Base-by-base conservation (phyloP, 345 rosid genomes). In the Citrus sinensis region DNA sequence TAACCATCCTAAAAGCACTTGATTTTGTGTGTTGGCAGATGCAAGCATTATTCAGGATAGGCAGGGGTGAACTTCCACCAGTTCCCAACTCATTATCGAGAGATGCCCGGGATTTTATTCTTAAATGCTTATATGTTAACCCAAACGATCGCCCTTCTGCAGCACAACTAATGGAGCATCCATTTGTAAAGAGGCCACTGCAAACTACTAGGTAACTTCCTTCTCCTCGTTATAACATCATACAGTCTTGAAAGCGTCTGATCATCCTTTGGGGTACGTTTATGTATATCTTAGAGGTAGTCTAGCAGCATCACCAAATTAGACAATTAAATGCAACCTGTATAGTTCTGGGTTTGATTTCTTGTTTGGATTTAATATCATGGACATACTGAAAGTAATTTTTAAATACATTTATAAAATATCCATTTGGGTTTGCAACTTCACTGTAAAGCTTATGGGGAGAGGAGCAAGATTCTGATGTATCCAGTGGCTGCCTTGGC, bases 131-230 rank as follows among this genome's bases (percentile, higher is more conserved):
- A 39, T 88, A 81, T 78, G 97, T 90, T 54, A 84, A 93, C 80
- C 97, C 97, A 0, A 63, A 77, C 70, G 69, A 79, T 59, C 94
- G 94, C 49, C 97, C 97, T 75, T 82, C 91, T 68, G 95, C 98
- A 27, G 87, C 84, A 46, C 83, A 83, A 74, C 89, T 95, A 61
- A 82, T 95, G 73, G 80, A 87, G 56, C 98, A 95, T 87, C 83
- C 93, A 72, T 95, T 93, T 87, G 87, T 93, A 51, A 87, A 73
- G 83, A 87, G 87, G 82, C 85, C 88, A 49, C 80, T 84, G 42
- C 68, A 86, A 34, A 65, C 87, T 9, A 70, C 70, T 9, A 82
- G 77, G 40, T 89, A 88, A 60, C 81, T 85, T 40, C 85, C 91
- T 13, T 88, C 91, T 70, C 84, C 95, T 75, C 71, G 55, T 68